Evolutionary conservation across 129 eudicot species (phyloP).

Genomic region (Gnaphalium uliginosum): DNA sequence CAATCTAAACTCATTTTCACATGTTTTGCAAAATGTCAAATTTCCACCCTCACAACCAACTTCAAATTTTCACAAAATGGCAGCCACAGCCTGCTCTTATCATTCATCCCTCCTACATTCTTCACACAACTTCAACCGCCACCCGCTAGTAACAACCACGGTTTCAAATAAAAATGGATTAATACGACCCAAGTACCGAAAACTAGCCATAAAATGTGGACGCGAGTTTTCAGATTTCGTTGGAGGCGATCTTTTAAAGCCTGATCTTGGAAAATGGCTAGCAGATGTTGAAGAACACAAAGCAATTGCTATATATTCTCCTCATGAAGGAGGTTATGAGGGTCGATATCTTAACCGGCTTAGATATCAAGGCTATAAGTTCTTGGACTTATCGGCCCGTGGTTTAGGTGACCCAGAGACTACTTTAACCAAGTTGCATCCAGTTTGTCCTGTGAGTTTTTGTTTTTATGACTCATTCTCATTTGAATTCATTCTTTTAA

Average conservation of each 20-base stretch:
- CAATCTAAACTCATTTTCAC: constrained; percentile 33
- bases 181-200: constrained; percentile 11
- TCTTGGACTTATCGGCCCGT: constrained; percentile 82
- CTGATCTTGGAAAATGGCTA: constrained; percentile 80
- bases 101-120: constrained; percentile 46
- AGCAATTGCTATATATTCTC: constrained; percentile 82
- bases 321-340: constrained; percentile 95
- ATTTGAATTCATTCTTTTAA: background rate
- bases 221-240: constrained; percentile 59
- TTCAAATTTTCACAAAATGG: constrained; percentile 34
- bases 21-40: constrained; percentile 35
- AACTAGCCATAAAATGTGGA: constrained; percentile 45
- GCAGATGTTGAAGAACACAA: constrained; percentile 93
- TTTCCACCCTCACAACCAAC: constrained; percentile 19
- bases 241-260: constrained; percentile 91
- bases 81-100: constrained; percentile 48
- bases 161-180: constrained; percentile 12
- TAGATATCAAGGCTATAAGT: constrained; percentile 72
- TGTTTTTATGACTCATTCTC: background rate
- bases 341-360: constrained; percentile 82
- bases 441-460: constrained; percentile 88
- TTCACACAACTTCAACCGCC: constrained; percentile 19
- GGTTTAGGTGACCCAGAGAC: constrained; percentile 95
- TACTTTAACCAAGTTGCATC: constrained; percentile 87
- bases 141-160: constrained; percentile 3